phyloP scores from a whole-genome alignment of 495 filamentous ascomycete species.

The Extremus antarcticus region DNA sequence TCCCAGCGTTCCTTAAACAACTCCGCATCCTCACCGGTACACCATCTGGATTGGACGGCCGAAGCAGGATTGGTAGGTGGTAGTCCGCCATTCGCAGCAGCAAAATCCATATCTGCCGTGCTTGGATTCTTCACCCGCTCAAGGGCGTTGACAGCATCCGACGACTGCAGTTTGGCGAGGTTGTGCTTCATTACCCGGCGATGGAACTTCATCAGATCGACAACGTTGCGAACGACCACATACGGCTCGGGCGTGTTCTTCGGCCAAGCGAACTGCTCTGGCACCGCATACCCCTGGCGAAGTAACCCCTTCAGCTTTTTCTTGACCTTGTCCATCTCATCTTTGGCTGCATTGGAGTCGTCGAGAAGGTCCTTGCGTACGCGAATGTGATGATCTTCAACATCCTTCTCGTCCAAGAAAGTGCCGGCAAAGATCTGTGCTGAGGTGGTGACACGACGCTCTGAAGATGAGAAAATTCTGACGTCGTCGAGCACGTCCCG shows the following conservation, averaged over 20 bases:
- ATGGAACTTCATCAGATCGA: constrained; percentile 96
- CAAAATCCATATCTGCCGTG: constrained; percentile 32
- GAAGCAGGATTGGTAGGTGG: constrained; percentile 45
- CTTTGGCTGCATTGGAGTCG: constrained; percentile 98
- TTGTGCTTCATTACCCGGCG: constrained; percentile 88
- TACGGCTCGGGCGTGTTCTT: constrained; percentile 81
- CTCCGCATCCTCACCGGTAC: constrained; percentile 87
- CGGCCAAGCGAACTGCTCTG: constrained; percentile 96
- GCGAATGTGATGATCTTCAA: constrained; percentile 71
- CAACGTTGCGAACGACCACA: constrained; percentile 79
- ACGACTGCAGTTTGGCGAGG: constrained; percentile 51
- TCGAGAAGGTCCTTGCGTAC: constrained; percentile 91
- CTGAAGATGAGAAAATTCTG: constrained; percentile 84
- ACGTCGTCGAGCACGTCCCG: constrained; percentile 82
- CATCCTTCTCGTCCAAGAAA: constrained; percentile 78
- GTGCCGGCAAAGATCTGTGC: constrained; percentile 91
- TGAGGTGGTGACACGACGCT: constrained; percentile 85
- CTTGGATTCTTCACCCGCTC: constrained; percentile 19
- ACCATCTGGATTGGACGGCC: constrained; percentile 83
- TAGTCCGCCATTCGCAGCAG: constrained; percentile 30
- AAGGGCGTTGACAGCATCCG: constrained; percentile 6
- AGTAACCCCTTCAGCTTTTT: constrained; percentile 92
- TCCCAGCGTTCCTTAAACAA: constrained; percentile 97
- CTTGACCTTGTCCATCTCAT: constrained; percentile 99
- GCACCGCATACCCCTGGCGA: constrained; percentile 74